phyloP scores from a whole-genome alignment of 495 filamentous ascomycete genomes.

The Ramalina peruviana region DNA sequence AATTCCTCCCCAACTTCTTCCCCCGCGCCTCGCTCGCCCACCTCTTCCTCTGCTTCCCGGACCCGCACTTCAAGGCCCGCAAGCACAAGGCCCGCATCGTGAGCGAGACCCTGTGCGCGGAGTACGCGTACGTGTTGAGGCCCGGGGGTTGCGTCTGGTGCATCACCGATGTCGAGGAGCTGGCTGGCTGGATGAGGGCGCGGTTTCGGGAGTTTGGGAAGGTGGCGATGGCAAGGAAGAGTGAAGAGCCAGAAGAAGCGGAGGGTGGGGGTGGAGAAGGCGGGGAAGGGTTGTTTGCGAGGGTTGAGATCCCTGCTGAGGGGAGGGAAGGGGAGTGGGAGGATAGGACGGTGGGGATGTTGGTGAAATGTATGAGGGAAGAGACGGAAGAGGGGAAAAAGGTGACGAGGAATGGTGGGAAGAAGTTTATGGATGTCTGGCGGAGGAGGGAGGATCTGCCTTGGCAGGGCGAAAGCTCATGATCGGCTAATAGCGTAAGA shows the following conservation, averaged over 20 bases:
- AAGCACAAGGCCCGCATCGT: conserved; percentile 97
- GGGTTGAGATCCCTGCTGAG: conserved; percentile 6
- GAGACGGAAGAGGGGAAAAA: conserved; percentile 98
- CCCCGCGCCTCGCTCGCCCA: conserved; percentile 56
- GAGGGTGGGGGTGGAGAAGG: conserved; percentile 54
- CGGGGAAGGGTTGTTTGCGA: conserved; percentile 3
- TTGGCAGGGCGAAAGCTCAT: conserved; percentile 33
- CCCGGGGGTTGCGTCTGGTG: conserved; percentile 84
- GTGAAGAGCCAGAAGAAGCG: conserved; percentile 56
- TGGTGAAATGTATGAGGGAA: conserved; percentile 45
- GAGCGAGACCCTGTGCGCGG: conserved; percentile 69
- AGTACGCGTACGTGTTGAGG: conserved; percentile 79
- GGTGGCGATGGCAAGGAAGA: conserved; percentile 33
- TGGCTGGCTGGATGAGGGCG: conserved; percentile 81
- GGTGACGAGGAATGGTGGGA: conserved; percentile 76
- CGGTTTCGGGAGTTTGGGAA: conserved; percentile 67
- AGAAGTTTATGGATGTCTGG: conserved; percentile 79
- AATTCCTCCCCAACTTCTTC: conserved; percentile 96
- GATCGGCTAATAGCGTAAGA: no score
- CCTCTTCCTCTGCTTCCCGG: conserved; percentile 95
- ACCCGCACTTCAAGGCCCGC: conserved; percentile 92
- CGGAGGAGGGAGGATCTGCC: conserved; percentile 65
- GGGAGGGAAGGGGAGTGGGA: conserved; percentile 15
- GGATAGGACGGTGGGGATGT: conserved; percentile 12
- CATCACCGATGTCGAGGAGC: conserved; percentile 91